Base-by-base conservation (phyloP, 345 rosid species). In the Dipteronia dyeriana region DNA sequence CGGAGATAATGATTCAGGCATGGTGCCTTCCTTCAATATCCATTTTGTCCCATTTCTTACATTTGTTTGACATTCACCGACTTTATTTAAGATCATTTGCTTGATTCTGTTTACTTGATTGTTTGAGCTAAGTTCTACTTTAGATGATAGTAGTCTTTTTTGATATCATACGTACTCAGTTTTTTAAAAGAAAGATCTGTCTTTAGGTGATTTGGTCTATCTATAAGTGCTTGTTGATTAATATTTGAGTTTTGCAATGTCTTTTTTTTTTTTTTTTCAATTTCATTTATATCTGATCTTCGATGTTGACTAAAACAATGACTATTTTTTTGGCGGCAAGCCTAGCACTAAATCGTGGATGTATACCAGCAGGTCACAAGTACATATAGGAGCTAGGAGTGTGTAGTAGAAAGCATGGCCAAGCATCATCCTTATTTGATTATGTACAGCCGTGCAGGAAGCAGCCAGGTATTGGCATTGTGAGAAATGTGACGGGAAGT, bases 381-480 rank as follows among this genome's bases (percentile, higher is more conserved):
- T 17, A 22, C 23, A 14, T 34, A 19, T 51, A 45, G 76, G 75
- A 73, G 51, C 67, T 73, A 54, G 64, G 13, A 12, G 31, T 17
- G 34, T 57, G 6, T 26, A 17, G 49, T 59, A 70, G 53, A 61
- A 53, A 77, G 47, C 71, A 85, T 85, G 88, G 88, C 88, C 49
- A 85, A 85, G 84, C 86, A 85, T 76, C 88, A 85, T 81, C 88
- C 86, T 51, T 86, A 85, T 83, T 81, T 85, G 79, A 85, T 85
- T 41, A 85, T 85, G 88, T n/a, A n/a, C n/a, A n/a, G n/a, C n/a
- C n/a, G n/a, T 85, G 86, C 79, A 56, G 86, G 73, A 85, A 85
- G 84, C 86, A 85, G 76, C 88, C 88, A 5, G 88, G 86, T 19
- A 85, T 86, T 51, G 88, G 84, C 60, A 83, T 85, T 65, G 88